These are phyloP conservation scores for Podospora comata DNA, from an alignment of 495 filamentous ascomycete species.

Conservation along the genomic window DNA sequence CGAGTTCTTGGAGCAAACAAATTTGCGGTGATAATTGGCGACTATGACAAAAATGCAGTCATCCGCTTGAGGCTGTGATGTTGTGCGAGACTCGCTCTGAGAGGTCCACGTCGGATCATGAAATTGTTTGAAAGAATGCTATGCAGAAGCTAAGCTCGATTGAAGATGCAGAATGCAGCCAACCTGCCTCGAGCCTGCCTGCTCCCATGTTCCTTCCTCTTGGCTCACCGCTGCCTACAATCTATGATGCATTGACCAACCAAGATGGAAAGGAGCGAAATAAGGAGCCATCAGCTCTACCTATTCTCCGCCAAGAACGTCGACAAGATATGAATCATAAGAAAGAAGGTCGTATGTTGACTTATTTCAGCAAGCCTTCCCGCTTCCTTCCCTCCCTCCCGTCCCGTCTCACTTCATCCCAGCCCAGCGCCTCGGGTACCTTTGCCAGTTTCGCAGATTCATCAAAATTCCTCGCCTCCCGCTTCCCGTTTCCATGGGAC, in stretches of 20 bases:
- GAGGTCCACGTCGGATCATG: not conserved
- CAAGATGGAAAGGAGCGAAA: not conserved
- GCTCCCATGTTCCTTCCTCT: not conserved
- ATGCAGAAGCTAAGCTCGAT: not conserved
- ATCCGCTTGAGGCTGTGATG: not conserved
- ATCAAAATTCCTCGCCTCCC: not conserved
- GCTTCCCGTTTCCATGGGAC: not conserved
- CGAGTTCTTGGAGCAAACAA: not conserved
- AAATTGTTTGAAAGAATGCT: not conserved
- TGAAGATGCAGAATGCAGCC: not conserved
- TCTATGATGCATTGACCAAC: not conserved
- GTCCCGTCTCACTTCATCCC: not conserved
- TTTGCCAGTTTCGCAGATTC: not conserved
- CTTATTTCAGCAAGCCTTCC: not conserved
- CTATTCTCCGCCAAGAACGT: too few species aligned
- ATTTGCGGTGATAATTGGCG: not conserved
- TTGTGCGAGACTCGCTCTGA: not conserved
- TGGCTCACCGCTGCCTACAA: not conserved
- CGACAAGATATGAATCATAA: too few species aligned
- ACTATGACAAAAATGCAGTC: not conserved
- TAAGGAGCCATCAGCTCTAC: too few species aligned
- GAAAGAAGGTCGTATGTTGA: not conserved
- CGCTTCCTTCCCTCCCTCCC: not conserved
- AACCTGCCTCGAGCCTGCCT: not conserved
- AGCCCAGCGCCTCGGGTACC: conserved; percentile 1